A percentile compares a stretch with the other conserved stretches of the same genome.
phyloP scores from a whole-genome alignment of 208 protist species.

The Herpetomonas muscarum region DNA sequence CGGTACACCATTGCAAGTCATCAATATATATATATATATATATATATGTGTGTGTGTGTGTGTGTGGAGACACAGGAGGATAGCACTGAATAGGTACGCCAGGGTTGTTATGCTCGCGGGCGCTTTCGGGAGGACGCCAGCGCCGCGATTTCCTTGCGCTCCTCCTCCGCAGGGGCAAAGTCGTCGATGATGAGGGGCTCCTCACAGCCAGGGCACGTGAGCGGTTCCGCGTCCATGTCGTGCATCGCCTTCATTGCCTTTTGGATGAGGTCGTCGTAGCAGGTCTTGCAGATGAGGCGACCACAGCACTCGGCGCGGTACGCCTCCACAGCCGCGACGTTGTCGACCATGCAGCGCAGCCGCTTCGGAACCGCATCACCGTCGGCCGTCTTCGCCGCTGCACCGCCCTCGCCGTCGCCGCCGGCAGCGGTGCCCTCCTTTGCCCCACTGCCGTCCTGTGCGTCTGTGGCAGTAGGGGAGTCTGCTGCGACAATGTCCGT shows the following conservation, averaged over 20 bases:
- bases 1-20: too few relatives aligned
- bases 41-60: not conserved
- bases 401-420: not conserved
- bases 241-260: conserved; percentile 37
- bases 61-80: not conserved
- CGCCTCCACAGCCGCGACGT: conserved; percentile 48
- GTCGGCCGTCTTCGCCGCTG: conserved; percentile 2
- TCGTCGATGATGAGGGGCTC: conserved; percentile 72
- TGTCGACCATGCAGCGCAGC: conserved; percentile 43
- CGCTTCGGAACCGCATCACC: not conserved
- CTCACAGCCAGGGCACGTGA: conserved; percentile 62
- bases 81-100: not conserved
- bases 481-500: not conserved
- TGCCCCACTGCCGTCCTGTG: not conserved
- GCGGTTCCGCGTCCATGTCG: conserved; percentile 23
- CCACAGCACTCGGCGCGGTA: conserved; percentile 73
- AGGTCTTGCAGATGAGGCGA: conserved; percentile 47
- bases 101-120: conserved; percentile 10
- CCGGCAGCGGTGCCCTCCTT: not conserved
- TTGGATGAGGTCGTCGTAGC: conserved; percentile 59
- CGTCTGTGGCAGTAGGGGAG: not conserved
- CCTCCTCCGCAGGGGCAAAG: conserved; percentile 44
- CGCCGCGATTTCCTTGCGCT: conserved; percentile 48
- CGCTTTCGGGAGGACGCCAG: conserved; percentile 18
- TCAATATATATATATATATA: too few relatives aligned